Evolutionary conservation across 1,139 yeast species (phyloP).

Genomic region (Saccharomyces uvarum): DNA sequence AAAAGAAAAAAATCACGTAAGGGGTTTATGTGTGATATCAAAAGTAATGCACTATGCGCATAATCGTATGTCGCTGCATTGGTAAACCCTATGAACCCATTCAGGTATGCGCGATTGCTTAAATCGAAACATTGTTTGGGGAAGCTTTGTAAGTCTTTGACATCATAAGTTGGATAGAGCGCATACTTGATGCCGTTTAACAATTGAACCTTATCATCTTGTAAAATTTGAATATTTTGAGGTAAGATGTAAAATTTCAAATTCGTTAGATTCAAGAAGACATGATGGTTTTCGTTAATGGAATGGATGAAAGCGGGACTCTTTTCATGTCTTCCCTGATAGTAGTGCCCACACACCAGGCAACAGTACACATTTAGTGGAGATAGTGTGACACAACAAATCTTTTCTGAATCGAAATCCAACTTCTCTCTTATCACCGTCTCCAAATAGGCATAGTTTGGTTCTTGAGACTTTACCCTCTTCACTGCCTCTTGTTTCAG

Average conservation of each 20-base stretch:
- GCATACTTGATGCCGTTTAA: constrained; percentile 47
- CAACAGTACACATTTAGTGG: constrained; percentile 63
- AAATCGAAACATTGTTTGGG: constrained; percentile 37
- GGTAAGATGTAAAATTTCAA: constrained; percentile 53
- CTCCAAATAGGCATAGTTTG: constrained; percentile 38
- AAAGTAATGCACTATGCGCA: not conserved
- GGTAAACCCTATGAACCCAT: constrained; percentile 63
- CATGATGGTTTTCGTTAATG: constrained; percentile 53
- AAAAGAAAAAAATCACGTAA: constrained; percentile 43
- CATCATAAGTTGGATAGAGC: constrained; percentile 46
- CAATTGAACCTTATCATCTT: constrained; percentile 6
- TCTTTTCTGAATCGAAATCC: constrained; percentile 64
- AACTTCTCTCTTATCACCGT: constrained; percentile 47
- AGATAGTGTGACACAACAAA: constrained; percentile 58
- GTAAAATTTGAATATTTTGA: constrained; percentile 32
- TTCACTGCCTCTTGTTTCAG: constrained; percentile 2
- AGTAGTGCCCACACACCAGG: constrained; percentile 64
- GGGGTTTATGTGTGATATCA: not conserved
- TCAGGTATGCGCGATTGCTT: constrained; percentile 40
- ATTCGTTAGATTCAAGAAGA: constrained; percentile 49
- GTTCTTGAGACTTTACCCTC: constrained; percentile 1
- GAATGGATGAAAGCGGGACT: constrained; percentile 68
- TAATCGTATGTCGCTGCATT: constrained; percentile 23
- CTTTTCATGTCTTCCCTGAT: constrained; percentile 55
- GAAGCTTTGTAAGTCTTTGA: constrained; percentile 29